Evolutionary conservation across 176 grass and related monocot species (phyloP), one percentile per base, ranked within the genome.

Genomic region (Chloris gayana): DNA sequence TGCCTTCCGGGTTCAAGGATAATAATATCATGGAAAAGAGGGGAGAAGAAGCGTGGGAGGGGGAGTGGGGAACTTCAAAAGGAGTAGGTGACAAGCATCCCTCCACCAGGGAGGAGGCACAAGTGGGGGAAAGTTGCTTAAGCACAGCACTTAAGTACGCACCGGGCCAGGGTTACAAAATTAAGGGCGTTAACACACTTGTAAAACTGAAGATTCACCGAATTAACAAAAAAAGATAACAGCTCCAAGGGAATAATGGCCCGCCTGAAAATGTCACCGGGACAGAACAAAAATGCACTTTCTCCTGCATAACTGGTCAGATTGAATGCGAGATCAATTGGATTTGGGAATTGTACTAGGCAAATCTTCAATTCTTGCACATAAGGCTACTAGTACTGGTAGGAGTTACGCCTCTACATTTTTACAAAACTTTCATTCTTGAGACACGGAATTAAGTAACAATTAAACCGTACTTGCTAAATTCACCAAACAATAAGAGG

Each of bases 81-180:
- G 87, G 90, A 90, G 93, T 96, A 92, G 85, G 85, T 90, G 70
- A 92, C 90, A 96, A 90, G 85, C 90, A 95, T 95, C 78, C 84
- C 70, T 91, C 60, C 83, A 73, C 89, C 86, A 86, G 60, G 82
- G 74, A 49, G 49, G 54, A 56, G 62, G 22, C 47, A 72, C 67
- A 59, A 84, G 63, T 78, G 22, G 46, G 73, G 67, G 61, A 84
- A 78, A 86, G 84, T 74, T 58, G 84, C 66, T 51, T 67, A 33
- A 73, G 46, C 72, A 73, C 17, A 67, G 4, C 66, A 73, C 73
- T 85, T 85, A 78, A 85, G 72, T 85, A 85, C 77, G 33, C 70
- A 64, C 47, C 32, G 70, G 2, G 63, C 32, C 45, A 57, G 25
- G 53, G 83, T 58, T 73, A 63, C 8, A 27, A 17, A 70, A 49